These are phyloP conservation scores for Cercospora citrullina DNA, from an alignment of 2,329 filamentous ascomycete genomes.

Conservation along the genomic window DNA sequence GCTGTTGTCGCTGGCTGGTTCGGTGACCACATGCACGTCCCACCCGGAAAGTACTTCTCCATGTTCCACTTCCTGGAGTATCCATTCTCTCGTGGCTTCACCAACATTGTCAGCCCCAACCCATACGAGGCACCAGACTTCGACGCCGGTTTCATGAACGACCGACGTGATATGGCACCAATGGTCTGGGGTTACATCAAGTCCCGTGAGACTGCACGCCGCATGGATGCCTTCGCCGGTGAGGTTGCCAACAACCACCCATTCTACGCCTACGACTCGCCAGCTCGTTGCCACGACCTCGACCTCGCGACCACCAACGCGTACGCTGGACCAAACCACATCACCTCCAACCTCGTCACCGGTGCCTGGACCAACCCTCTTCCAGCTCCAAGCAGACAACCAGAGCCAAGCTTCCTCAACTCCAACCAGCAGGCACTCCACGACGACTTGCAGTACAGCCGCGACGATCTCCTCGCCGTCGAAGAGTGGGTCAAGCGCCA, in stretches of 20 bases:
- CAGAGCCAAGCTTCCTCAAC: slow-evolving; percentile 57
- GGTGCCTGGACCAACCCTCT: slow-evolving; percentile 41
- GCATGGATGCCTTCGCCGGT: slow-evolving; percentile 75
- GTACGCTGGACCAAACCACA: slow-evolving; percentile 71
- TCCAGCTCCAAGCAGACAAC: slow-evolving; percentile 52
- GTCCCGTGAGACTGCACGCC: slow-evolving; percentile 73
- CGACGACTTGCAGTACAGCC: slow-evolving; percentile 66
- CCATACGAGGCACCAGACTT: slow-evolving; percentile 73
- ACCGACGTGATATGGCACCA: slow-evolving; percentile 79
- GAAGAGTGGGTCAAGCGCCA: slow-evolving; percentile 67
- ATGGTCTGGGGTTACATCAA: slow-evolving; percentile 87
- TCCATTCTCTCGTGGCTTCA: slow-evolving; percentile 71
- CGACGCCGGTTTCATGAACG: slow-evolving; percentile 73
- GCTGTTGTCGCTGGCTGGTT: slow-evolving; percentile 67
- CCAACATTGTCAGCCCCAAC: slow-evolving; percentile 56
- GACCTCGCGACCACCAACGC: slow-evolving; percentile 73
- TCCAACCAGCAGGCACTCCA: slow-evolving; percentile 62
- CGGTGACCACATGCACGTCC: slow-evolving; percentile 60
- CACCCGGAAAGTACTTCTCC: slow-evolving; percentile 76
- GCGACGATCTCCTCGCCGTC: slow-evolving; percentile 62
- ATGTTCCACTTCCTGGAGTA: slow-evolving; percentile 83
- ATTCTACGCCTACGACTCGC: slow-evolving; percentile 69
- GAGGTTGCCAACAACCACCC: slow-evolving; percentile 60
- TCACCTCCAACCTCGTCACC: slow-evolving; percentile 71
- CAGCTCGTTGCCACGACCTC: slow-evolving; percentile 69